These are phyloP conservation scores for Ziziphus jujuba DNA, from an alignment of 306 rosid species.

Conservation along the genomic window DNA sequence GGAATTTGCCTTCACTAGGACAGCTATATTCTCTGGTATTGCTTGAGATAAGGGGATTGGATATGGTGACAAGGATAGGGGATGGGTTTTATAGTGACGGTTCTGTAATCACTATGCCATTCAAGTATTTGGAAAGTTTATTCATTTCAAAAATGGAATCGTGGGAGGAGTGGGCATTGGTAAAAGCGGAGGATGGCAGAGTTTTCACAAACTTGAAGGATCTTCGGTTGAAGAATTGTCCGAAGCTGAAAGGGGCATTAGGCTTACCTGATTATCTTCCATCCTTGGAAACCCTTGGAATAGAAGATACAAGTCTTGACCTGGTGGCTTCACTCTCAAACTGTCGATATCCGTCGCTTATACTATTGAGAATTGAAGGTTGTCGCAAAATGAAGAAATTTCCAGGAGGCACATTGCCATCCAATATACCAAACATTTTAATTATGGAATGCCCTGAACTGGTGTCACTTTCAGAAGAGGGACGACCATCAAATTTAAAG, in stretches of 20 bases:
- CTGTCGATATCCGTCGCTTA: too few relatives aligned
- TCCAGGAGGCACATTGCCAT: not conserved
- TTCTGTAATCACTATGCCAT: too few relatives aligned
- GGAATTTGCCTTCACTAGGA: not conserved
- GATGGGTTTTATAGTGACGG: not conserved
- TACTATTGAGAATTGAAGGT: not conserved
- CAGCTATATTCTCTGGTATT: conserved; percentile 6
- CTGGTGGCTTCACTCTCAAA: too few relatives aligned
- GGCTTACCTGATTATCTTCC: not conserved
- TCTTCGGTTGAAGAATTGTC: not conserved
- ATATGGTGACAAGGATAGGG: not conserved
- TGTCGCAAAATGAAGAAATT: too few relatives aligned
- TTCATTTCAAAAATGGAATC: not conserved
- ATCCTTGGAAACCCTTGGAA: not conserved
- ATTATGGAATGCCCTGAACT: not conserved
- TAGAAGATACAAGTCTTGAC: too few relatives aligned
- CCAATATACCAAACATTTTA: not conserved
- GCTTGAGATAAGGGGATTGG: not conserved
- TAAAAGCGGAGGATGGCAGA: not conserved
- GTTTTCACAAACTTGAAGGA: not conserved
- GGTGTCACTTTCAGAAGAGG: conserved; percentile 6
- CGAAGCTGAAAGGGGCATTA: not conserved
- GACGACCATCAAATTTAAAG: not conserved
- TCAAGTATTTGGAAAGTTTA: not conserved
- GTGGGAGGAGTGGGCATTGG: not conserved